phyloP scores from a whole-genome alignment of 2,329 filamentous ascomycete genomes.

The Magnaporthiopsis incrustans region DNA sequence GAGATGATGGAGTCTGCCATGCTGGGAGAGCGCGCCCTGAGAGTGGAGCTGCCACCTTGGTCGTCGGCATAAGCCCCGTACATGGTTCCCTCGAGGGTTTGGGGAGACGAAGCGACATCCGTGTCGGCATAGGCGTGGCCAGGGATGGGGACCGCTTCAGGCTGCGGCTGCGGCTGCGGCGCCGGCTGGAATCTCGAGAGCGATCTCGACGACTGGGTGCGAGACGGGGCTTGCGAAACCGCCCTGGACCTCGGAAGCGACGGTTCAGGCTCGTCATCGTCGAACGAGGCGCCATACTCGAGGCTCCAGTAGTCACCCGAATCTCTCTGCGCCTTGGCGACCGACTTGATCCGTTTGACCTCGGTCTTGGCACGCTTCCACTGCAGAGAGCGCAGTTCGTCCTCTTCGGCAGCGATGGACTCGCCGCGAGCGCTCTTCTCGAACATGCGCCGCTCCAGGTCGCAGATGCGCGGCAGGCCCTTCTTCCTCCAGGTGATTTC shows the following conservation, averaged over 20 bases:
- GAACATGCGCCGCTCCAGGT: slow-evolving; percentile 72
- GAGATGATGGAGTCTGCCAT: slow-evolving; percentile 70
- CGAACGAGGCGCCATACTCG: slow-evolving; percentile 61
- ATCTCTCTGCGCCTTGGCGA: slow-evolving; percentile 39
- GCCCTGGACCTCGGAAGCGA: slow-evolving; percentile 31
- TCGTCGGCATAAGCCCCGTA: slow-evolving; percentile 62
- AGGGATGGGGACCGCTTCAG: slow-evolving; percentile 9
- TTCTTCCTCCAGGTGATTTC: slow-evolving; percentile 93
- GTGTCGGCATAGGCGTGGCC: slow-evolving; percentile 26
- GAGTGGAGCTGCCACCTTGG: slow-evolving; percentile 24
- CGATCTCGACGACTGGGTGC: slow-evolving; percentile 38
- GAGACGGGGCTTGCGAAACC: slow-evolving; percentile 39
- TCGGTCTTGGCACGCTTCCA: slow-evolving; percentile 51
- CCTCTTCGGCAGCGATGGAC: slow-evolving; percentile 49
- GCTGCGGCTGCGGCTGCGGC: background rate
- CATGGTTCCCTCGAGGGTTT: slow-evolving; percentile 69
- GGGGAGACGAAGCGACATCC: slow-evolving; percentile 35
- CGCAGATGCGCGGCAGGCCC: slow-evolving; percentile 73
- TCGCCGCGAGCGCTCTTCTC: slow-evolving; percentile 62
- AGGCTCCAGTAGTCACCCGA: slow-evolving; percentile 72
- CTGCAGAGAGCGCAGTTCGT: slow-evolving; percentile 52
- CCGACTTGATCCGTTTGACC: slow-evolving; percentile 43
- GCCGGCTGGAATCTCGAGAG: slow-evolving; percentile 17
- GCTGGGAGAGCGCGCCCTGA: slow-evolving; percentile 67
- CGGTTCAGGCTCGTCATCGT: slow-evolving; percentile 27